These are phyloP conservation scores for Flaveria sonorensis DNA, from an alignment of 129 eudicot species.

Conservation along the genomic window DNA sequence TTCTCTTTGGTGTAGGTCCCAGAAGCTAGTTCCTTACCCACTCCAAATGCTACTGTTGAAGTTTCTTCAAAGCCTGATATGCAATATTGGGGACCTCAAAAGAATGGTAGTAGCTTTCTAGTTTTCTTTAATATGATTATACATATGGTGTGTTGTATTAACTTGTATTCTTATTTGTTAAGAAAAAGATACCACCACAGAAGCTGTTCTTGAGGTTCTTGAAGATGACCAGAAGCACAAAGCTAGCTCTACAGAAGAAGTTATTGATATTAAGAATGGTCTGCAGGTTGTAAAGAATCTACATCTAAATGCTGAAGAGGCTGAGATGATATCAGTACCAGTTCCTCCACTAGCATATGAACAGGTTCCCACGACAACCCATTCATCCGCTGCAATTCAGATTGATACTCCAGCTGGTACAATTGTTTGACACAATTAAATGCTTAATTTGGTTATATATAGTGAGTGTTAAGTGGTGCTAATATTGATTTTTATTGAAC, in stretches of 20 bases:
- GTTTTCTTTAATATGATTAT: neutral
- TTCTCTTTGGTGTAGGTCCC: slow-evolving; percentile 25
- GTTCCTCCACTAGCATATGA: neutral
- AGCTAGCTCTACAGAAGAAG: neutral
- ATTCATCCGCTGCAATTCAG: neutral
- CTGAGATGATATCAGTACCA: neutral
- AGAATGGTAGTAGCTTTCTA: neutral
- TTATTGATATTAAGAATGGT: neutral
- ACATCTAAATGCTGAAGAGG: neutral
- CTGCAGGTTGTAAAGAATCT: slow-evolving; percentile 11
- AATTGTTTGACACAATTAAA: neutral
- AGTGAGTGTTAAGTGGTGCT: neutral
- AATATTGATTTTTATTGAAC: neutral
- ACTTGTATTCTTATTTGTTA: neutral
- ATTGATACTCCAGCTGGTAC: neutral
- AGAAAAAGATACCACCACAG: neutral
- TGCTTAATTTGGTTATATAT: neutral
- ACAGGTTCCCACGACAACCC: neutral
- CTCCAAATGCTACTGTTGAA: neutral
- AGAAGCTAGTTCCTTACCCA: slow-evolving; percentile 1
- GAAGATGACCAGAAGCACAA: neutral
- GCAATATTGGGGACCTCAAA: neutral
- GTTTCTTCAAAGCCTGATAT: neutral
- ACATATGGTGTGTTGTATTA: neutral
- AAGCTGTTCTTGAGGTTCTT: slow-evolving; percentile 12